Base-by-base conservation (phyloP, 2,329 filamentous ascomycete genomes). In the Helotiales sp. region DNA sequence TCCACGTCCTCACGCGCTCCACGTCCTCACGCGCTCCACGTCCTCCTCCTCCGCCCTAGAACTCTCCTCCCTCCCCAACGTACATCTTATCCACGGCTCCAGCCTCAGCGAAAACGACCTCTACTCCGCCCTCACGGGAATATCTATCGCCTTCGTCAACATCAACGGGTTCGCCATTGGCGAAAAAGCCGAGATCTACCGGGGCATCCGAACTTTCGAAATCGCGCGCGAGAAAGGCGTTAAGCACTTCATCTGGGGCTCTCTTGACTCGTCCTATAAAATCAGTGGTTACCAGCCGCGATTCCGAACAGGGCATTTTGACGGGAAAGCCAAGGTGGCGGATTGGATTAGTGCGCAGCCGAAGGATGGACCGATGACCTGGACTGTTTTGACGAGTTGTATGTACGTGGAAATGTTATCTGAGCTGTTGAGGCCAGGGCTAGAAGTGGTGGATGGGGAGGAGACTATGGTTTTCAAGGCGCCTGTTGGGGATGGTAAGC, bases 1-100 rank as follows among this genome's bases (percentile, higher is more conserved):
- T 81, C 61, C 75, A 78, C 37, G 72, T 81, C 37, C 69, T 84
- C 24, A 82, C 81, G 13, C 75, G 82, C 5, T 72, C 79, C 66
- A 37, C 75, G 6, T 72, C 69, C 1, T 43, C 40, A n/a, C 17
- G n/a, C n/a, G n/a, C n/a, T n/a, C n/a, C n/a, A n/a, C n/a, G n/a
- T n/a, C n/a, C n/a, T 80, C 80, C 2, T 7, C 68, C 0, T 71
- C 77, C 8, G 77, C 80, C 24, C 69, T 75, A 59, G 64, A 78
- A 1, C 74, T 82, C n/a, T 64, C 73, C 15, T 58, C 71, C 1
- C 72, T 82, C 4, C 75, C 77, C 1, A 75, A 79, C 57, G 80
- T 82, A 6, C 75, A 76, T 7, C 71, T 82, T 3, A 62, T 80
- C n/a, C 67, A 77, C 66, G 81, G 80, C 47, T 78, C 75, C 24